A percentile compares a stretch with the other conserved stretches of the same genome.
phyloP scores from a whole-genome alignment of 1,284 basidiomycete species.

The Ganoderma boninense region DNA sequence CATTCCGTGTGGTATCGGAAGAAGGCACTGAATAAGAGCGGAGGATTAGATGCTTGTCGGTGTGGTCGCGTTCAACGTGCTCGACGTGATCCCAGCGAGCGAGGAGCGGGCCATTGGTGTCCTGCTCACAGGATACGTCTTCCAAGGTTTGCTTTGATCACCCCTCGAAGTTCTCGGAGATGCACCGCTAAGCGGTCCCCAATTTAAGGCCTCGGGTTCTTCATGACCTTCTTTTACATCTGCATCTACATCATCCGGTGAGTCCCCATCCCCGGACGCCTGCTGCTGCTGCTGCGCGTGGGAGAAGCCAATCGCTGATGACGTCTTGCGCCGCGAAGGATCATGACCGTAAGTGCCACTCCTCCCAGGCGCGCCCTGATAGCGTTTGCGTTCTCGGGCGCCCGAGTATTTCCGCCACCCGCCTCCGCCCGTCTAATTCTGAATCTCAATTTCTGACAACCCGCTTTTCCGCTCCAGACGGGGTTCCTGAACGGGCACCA shows the following conservation, averaged over 20 bases:
- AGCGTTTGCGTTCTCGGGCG: constrained; percentile 2
- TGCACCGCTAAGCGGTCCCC: constrained; percentile 16
- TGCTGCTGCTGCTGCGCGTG: constrained; percentile 7
- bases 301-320: constrained; percentile 4
- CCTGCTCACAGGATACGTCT: constrained; percentile 55
- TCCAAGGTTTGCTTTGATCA: constrained; percentile 48
- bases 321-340: constrained; percentile 38
- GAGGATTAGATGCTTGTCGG: constrained; percentile 55
- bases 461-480: constrained; percentile 42
- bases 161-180: constrained; percentile 20
- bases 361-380: neutral
- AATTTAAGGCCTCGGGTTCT: constrained; percentile 52
- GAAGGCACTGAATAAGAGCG: constrained; percentile 5
- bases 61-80: constrained; percentile 55
- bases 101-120: constrained; percentile 52
- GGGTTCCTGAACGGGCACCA: constrained; percentile 59
- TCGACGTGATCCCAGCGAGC: constrained; percentile 47
- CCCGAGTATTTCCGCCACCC: constrained; percentile 1
- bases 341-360: constrained; percentile 49
- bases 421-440: neutral
- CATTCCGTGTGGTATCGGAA: constrained; percentile 16
- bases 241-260: constrained; percentile 58
- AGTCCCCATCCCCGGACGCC: constrained; percentile 27
- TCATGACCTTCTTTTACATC: constrained; percentile 61
- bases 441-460: neutral